Conservation (phyloP, 2,329 filamentous ascomycete species). For the Cladorrhinum sp. region DNA sequence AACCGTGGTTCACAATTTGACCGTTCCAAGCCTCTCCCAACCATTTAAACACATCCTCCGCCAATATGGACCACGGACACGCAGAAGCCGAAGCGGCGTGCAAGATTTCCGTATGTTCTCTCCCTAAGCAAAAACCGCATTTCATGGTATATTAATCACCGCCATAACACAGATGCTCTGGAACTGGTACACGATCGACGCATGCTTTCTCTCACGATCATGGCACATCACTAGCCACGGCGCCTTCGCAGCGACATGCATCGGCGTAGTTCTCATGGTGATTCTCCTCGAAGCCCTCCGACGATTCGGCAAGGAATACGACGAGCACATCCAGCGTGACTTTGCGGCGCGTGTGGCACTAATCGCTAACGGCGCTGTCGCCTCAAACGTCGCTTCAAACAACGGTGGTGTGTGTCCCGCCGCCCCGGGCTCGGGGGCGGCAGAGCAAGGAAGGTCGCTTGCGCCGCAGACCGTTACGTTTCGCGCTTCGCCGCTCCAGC, state of each 20-base stretch:
- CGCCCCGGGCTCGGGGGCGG: constrained; percentile 14
- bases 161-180: constrained; percentile 46
- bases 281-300: constrained; percentile 41
- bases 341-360: constrained; percentile 37
- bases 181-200: constrained; percentile 72
- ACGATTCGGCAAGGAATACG: constrained; percentile 42
- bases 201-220: constrained; percentile 65
- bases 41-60: not conserved
- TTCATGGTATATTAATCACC: not conserved
- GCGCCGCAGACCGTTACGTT: constrained; percentile 32
- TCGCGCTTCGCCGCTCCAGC: constrained; percentile 40
- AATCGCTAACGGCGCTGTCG: constrained; percentile 19
- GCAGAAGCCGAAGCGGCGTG: constrained; percentile 13
- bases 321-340: constrained; percentile 38
- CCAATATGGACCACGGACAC: constrained; percentile 17
- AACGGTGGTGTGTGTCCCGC: constrained; percentile 13
- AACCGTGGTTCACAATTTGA: not conserved
- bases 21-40: not conserved
- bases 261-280: constrained; percentile 41
- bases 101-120: constrained; percentile 25
- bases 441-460: not conserved
- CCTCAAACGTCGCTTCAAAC: constrained; percentile 9
- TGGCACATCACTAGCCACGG: constrained; percentile 41
- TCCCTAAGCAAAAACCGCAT: no score
- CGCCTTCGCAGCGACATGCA: constrained; percentile 43